Evolutionary conservation across 2,329 filamentous ascomycete genomes (phyloP).

Genomic region (Verticillium klebahnii): DNA sequence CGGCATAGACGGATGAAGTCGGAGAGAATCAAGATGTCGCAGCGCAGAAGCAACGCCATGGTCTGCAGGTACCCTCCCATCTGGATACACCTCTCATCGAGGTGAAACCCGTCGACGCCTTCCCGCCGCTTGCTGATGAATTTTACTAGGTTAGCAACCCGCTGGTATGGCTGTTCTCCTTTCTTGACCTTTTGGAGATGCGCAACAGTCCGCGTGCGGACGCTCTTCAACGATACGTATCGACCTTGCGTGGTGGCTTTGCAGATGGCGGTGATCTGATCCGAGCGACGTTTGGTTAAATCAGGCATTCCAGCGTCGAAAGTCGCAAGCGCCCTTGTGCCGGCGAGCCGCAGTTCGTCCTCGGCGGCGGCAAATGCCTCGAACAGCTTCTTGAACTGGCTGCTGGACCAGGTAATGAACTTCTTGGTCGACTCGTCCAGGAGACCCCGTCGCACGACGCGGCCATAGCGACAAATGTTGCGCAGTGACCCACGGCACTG

Average conservation of each 20-base stretch:
- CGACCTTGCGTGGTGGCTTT: no score
- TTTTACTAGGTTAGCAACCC: constrained; percentile 39
- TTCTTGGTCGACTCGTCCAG: constrained; percentile 62
- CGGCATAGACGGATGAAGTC: constrained; percentile 26
- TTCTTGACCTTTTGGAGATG: constrained; percentile 24
- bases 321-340: neutral
- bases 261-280: no score
- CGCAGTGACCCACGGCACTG: constrained; percentile 55
- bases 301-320: no score
- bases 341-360: constrained; percentile 4
- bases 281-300: no score
- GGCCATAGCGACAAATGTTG: constrained; percentile 55
- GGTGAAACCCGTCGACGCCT: constrained; percentile 19
- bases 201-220: constrained; percentile 5
- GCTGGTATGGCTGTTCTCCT: constrained; percentile 46
- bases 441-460: constrained; percentile 54
- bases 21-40: constrained; percentile 40
- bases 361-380: constrained; percentile 21
- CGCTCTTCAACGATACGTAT: no score
- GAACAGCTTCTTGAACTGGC: constrained; percentile 26
- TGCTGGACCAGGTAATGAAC: constrained; percentile 52
- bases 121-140: constrained; percentile 26
- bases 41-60: constrained; percentile 37
- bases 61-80: constrained; percentile 35
- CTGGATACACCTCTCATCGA: constrained; percentile 30